Percentiles rank a stretch among this genome's conserved stretches.
Conservation (phyloP, 768 basidiomycete genomes). For the Leccinum ochraceum region DNA sequence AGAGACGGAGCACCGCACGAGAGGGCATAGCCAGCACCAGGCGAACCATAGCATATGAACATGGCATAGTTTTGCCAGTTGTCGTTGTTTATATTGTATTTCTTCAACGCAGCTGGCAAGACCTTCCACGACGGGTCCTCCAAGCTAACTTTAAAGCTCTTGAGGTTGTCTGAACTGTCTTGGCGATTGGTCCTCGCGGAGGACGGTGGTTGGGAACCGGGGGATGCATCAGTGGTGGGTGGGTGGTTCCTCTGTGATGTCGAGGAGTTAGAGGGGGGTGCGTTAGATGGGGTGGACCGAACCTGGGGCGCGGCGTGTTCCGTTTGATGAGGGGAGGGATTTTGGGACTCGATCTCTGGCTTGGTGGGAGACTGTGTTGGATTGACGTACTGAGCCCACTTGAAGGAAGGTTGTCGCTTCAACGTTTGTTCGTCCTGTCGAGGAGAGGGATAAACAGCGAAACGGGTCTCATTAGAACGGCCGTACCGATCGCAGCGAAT, state of each 20-base stretch:
- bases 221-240: constrained; percentile 32
- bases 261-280: constrained; percentile 18
- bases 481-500: constrained; percentile 29
- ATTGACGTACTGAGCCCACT: constrained; percentile 84
- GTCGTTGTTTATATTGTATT: constrained; percentile 98
- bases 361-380: constrained; percentile 82
- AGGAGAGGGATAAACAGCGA: constrained; percentile 15
- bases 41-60: constrained; percentile 97
- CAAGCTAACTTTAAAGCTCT: constrained; percentile 96
- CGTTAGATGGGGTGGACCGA: constrained; percentile 29
- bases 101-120: constrained; percentile 94
- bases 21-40: constrained; percentile 50
- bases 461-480: constrained; percentile 3
- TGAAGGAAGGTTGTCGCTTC: constrained; percentile 78
- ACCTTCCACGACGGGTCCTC: constrained; percentile 99
- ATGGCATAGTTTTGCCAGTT: constrained; percentile 99
- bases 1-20: neutral
- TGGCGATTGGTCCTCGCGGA: constrained; percentile 49
- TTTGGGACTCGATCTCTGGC: constrained; percentile 70
- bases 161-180: constrained; percentile 74
- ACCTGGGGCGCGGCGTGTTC: constrained; percentile 64
- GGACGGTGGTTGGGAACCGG: constrained; percentile 28
- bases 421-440: constrained; percentile 46
- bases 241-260: constrained; percentile 34
- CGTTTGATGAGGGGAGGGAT: constrained; percentile 72